Conservation (phyloP, 129 eudicot species). For the Heracleum sosnowskyi region DNA sequence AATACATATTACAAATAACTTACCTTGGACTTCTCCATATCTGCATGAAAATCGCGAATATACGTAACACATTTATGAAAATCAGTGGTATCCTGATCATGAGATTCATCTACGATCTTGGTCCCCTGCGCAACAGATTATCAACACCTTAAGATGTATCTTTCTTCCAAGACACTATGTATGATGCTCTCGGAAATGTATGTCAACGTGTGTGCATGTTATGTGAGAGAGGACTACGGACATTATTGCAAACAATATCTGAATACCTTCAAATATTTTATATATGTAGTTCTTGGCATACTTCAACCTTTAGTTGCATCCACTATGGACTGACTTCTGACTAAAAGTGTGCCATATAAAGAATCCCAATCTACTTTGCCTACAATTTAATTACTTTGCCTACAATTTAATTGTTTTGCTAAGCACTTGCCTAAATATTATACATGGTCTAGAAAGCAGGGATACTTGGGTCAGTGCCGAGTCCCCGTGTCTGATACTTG, state of each 20-base stretch:
- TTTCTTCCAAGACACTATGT: no score
- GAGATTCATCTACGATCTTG: conserved; percentile 57
- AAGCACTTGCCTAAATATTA: no score
- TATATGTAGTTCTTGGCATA: no score
- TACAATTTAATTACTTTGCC: no score
- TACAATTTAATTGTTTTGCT: no score
- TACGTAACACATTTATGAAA: conserved; percentile 72
- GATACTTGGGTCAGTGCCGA: no score
- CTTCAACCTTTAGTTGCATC: not conserved
- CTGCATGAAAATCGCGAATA: conserved; percentile 33
- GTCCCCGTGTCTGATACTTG: no score
- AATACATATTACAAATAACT: conserved; percentile 14
- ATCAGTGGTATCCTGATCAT: conserved; percentile 94
- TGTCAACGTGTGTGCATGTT: not conserved
- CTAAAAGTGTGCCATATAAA: not conserved
- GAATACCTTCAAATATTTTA: no score
- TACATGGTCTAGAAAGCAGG: no score
- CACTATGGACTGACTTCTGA: not conserved
- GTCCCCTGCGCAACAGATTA: conserved; percentile 59
- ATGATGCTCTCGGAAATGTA: not conserved
- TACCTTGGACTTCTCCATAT: conserved; percentile 35
- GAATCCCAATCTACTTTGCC: not conserved
- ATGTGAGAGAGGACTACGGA: not conserved
- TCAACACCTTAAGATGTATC: not conserved
- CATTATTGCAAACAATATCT: no score